Conservation (phyloP, 2,329 filamentous ascomycete species). For the Cladosporium sp. region DNA sequence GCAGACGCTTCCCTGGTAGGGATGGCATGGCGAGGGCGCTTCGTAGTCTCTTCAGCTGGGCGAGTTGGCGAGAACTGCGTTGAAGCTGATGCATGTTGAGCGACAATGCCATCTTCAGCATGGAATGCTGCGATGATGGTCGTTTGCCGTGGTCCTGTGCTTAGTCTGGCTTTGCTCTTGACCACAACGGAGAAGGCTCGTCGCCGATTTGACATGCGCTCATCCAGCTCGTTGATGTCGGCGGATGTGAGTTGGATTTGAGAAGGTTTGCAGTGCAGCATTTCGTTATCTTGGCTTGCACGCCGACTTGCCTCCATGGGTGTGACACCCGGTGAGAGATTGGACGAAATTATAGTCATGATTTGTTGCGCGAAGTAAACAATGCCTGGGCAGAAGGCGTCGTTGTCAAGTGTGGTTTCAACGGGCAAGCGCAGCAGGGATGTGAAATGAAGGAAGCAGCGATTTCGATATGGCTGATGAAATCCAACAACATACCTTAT, state of each 20-base stretch:
- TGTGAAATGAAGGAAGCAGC: too few relatives aligned
- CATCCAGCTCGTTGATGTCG: constrained; percentile 32
- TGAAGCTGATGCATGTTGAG: background rate
- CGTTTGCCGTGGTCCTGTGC: constrained; percentile 21
- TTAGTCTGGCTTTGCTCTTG: constrained; percentile 25
- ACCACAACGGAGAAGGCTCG: background rate
- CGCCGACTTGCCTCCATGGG: background rate
- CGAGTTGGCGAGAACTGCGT: background rate
- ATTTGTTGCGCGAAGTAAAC: too few relatives aligned
- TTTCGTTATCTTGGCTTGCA: constrained; percentile 12
- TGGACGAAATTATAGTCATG: too few relatives aligned
- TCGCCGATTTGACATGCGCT: constrained; percentile 24
- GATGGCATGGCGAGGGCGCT: background rate
- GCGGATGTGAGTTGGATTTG: constrained; percentile 31
- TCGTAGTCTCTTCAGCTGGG: background rate
- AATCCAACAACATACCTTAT: too few relatives aligned
- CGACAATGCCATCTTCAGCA: background rate
- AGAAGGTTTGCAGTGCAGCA: constrained; percentile 34
- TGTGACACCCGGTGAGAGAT: too few relatives aligned
- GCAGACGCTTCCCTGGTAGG: background rate
- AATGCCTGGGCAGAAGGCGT: background rate
- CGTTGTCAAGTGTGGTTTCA: too few relatives aligned
- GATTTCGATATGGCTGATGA: too few relatives aligned
- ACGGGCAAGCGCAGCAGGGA: too few relatives aligned
- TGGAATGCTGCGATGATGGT: constrained; percentile 1